Evolutionary conservation across 2,329 filamentous ascomycete species (phyloP).

Genomic region (Aureobasidium musti): DNA sequence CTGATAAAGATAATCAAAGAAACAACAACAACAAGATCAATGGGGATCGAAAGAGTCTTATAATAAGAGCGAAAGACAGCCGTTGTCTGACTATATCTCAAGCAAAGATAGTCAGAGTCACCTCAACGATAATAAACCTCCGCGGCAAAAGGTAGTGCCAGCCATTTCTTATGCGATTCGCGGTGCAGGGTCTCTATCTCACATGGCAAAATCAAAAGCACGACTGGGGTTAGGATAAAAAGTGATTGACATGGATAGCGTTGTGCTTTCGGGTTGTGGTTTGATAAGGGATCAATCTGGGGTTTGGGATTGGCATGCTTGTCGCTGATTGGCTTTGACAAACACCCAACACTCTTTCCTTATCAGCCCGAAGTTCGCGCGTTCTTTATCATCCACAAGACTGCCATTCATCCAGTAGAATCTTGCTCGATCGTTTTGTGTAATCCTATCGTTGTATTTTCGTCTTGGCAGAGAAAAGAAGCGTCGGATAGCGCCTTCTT

Average conservation of each 20-base stretch:
- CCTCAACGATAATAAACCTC: background rate
- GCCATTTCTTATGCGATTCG: background rate
- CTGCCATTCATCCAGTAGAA: background rate
- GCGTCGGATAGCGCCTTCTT: constrained; percentile 1
- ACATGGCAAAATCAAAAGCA: background rate
- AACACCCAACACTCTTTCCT: constrained; percentile 13
- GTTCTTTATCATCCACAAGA: background rate
- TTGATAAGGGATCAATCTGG: constrained; percentile 20
- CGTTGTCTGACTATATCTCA: background rate
- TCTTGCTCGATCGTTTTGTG: constrained; percentile 21
- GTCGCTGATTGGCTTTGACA: constrained; percentile 26
- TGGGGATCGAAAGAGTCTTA: background rate
- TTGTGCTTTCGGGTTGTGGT: background rate
- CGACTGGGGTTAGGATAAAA: background rate
- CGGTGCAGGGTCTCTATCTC: constrained; percentile 6
- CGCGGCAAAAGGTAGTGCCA: constrained; percentile 5
- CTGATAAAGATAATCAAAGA: background rate
- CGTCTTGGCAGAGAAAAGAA: constrained; percentile 13
- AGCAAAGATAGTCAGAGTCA: background rate
- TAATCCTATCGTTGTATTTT: background rate
- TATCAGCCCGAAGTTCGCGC: constrained; percentile 14
- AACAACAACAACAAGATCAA: background rate
- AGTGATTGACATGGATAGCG: constrained; percentile 16
- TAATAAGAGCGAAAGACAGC: background rate
- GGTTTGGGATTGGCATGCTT: constrained; percentile 13